A percentile compares a stretch with the other conserved stretches of the same genome.
Conservation (phyloP, 202 grass and related monocot genomes). For the Cymbopogon flexuosus region DNA sequence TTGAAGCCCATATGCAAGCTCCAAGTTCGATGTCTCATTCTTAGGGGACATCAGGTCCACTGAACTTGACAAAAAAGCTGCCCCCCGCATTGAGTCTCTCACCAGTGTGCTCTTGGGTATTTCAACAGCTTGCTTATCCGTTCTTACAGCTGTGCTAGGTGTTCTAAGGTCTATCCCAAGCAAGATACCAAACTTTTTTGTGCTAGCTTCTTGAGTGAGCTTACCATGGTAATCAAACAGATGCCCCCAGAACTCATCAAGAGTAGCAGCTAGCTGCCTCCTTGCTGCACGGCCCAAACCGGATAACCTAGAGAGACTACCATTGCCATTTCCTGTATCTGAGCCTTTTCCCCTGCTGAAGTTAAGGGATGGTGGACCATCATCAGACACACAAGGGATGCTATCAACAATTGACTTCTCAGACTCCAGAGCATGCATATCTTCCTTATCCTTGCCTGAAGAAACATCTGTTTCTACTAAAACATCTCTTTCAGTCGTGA, state of each 20-base stretch:
- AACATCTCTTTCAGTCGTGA: slow-evolving; percentile 42
- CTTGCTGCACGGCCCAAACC: slow-evolving; percentile 92
- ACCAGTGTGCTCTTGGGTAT: slow-evolving; percentile 48
- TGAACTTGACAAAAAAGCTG: slow-evolving; percentile 39
- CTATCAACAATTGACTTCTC: slow-evolving; percentile 38
- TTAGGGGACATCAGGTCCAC: slow-evolving; percentile 43
- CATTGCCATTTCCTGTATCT: slow-evolving; percentile 60
- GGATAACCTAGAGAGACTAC: slow-evolving; percentile 70
- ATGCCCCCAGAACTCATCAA: slow-evolving; percentile 95
- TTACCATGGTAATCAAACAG: slow-evolving; percentile 96
- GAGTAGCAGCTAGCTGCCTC: slow-evolving; percentile 64
- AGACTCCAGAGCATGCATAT: slow-evolving; percentile 35
- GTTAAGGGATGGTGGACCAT: slow-evolving; percentile 58
- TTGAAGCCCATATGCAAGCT: slow-evolving; percentile 70
- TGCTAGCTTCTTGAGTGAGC: slow-evolving; percentile 59
- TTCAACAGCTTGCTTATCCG: slow-evolving; percentile 50
- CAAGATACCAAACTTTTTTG: slow-evolving; percentile 62
- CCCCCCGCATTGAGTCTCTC: slow-evolving; percentile 42
- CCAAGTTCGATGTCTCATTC: slow-evolving; percentile 44
- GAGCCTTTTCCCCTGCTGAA: slow-evolving; percentile 47
- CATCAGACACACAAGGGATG: slow-evolving; percentile 31
- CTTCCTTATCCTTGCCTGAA: slow-evolving; percentile 35
- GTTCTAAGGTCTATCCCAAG: slow-evolving; percentile 71
- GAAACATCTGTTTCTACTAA: slow-evolving; percentile 41
- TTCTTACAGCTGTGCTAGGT: slow-evolving; percentile 55